These are phyloP conservation scores for Gossypium raimondii DNA, from an alignment of 345 rosid genomes.

Conservation along the genomic window DNA sequence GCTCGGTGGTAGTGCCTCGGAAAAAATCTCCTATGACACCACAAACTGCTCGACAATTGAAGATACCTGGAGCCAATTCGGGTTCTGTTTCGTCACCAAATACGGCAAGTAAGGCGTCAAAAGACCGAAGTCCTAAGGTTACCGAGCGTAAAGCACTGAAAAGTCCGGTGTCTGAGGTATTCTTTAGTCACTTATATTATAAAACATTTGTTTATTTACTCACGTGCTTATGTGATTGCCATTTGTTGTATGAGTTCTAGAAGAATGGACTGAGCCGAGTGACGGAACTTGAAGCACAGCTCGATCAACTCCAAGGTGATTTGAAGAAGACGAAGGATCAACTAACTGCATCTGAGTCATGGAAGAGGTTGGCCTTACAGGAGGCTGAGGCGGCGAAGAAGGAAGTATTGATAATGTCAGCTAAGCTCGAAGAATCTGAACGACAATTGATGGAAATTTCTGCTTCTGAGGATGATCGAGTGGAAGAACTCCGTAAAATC, in stretches of 20 bases:
- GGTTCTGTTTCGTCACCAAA: constrained; percentile 50
- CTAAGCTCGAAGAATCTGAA: constrained; percentile 53
- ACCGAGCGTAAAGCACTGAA: constrained; percentile 62
- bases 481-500: constrained; percentile 74
- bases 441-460: constrained; percentile 73
- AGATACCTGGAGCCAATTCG: constrained; percentile 41
- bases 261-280: constrained; percentile 53
- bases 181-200: constrained; percentile 3
- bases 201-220: background rate
- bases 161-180: constrained; percentile 71
- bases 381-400: constrained; percentile 76
- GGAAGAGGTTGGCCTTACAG: constrained; percentile 60
- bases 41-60: constrained; percentile 65
- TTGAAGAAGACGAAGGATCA: constrained; percentile 78
- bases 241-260: constrained; percentile 33
- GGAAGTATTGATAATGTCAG: constrained; percentile 43
- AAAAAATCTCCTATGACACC: constrained; percentile 71
- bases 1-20: constrained; percentile 57
- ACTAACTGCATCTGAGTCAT: constrained; percentile 62
- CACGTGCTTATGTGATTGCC: background rate
- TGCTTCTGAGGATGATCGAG: constrained; percentile 70
- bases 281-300: constrained; percentile 58
- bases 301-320: constrained; percentile 74
- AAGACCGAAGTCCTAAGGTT: constrained; percentile 71
- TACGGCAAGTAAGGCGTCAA: constrained; percentile 47